Base-by-base conservation (phyloP, 306 rosid species). In the Styphnolobium japonicum region DNA sequence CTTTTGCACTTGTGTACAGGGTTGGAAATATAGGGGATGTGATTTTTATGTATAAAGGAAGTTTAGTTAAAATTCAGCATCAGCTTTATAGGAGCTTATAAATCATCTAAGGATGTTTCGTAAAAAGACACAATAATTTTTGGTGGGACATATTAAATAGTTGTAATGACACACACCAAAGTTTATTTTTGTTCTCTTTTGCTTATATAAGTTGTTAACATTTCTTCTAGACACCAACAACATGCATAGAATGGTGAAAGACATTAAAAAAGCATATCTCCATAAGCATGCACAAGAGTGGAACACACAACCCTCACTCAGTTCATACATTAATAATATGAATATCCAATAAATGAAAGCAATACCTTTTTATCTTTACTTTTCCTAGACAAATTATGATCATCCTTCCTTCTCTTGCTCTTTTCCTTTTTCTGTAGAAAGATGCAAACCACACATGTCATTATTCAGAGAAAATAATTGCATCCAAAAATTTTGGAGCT, bases 391-490 rank as follows among this genome's bases (percentile, higher is more conserved):
- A 80, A 62, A 64, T 70, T 84, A 62, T 83, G 88, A 14, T 85
- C 94, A 48, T 90, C 91, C 85, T 88, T 92, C 90, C 90, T 88
- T 79, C 89, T 89, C 84, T 88, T 92, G 90, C 92, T 76, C 74
- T 76, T 85, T 81, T 86, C 89, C 36, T 85, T 88, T 84, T 82
- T 88, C 97, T 90, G 87, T 57, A 31, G 39, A 73, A 77, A 65
- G 51, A 34, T 25, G 15, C 36, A 58, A 80, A 39, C 36, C 25
- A 65, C 40, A 31, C 40, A 52, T 60, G 60, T 65, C 23, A 37
- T 12, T 48, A 19, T 16, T 46, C 25, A 69, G 3, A 70, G 29
- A 10, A 29, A 45, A 12, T 25, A 23, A 15, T 10, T 36, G 22
- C 25, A 27, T n/a, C 16, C 4, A 69, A 48, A 36, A 22, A 2